A percentile compares a stretch with the other conserved stretches of the same genome.
Evolutionary conservation across 2,329 filamentous ascomycete species (phyloP).

Genomic region (Trichoderma koningii): DNA sequence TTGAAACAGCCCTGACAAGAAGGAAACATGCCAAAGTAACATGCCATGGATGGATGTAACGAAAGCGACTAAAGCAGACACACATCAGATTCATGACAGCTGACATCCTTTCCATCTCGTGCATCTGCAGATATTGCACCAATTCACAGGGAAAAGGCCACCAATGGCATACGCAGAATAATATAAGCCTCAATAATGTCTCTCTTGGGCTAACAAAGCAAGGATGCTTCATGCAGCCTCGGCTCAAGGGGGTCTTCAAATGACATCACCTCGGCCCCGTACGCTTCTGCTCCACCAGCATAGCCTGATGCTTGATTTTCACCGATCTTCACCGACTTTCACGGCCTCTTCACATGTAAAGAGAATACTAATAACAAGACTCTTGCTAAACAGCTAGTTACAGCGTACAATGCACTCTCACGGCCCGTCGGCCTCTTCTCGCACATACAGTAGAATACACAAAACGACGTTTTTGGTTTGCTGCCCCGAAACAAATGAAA

Average conservation of each 20-base stretch:
- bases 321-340: too few relatives aligned
- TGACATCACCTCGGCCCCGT: constrained; percentile 18
- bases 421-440: background rate
- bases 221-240: constrained; percentile 3
- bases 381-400: background rate
- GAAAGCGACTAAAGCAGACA: background rate
- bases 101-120: background rate
- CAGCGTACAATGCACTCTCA: constrained; percentile 2
- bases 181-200: too few relatives aligned
- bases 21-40: too few relatives aligned
- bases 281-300: background rate
- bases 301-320: too few relatives aligned
- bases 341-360: background rate
- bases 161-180: too few relatives aligned
- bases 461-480: background rate
- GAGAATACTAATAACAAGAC: background rate
- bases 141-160: too few relatives aligned
- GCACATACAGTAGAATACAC: background rate
- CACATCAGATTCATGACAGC: background rate
- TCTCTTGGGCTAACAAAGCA: too few relatives aligned
- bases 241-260: constrained; percentile 1
- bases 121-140: too few relatives aligned
- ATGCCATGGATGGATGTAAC: too few relatives aligned
- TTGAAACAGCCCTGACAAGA: too few relatives aligned
- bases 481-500: constrained; percentile 9